Evolutionary conservation across 257 asterid genomes (phyloP), one percentile per base, ranked within the genome.

Genomic region (Nicotiana sylvestris): DNA sequence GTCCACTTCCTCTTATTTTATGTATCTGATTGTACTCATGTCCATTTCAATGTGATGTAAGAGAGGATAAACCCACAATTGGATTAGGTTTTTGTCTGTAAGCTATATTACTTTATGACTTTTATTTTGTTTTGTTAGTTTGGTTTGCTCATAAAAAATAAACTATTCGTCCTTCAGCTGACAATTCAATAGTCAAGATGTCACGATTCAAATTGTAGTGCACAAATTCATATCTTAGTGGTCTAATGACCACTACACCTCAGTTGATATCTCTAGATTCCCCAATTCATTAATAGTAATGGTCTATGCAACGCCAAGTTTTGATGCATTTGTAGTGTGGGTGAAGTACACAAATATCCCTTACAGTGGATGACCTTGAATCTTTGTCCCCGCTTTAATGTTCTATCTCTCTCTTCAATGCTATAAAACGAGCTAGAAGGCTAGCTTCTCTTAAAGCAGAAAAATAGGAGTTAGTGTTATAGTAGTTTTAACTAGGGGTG

Each of bases 31-130:
- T 72, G 56, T 62, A 65, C 83, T 74, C 76, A 80, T 53, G 83
- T 83, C 86, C 77, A 86, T 84, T 83, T 83, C 85, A 46, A 46
- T 74, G 57, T 81, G 86, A 86, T 83, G 81, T 33, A 81, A 83
- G 69, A 67, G 39, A 60, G 72, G 37, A 72, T 12, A 70, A 1
- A 11, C 61, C 77, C 46, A 11, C 49, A 51, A 60, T 32, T 85
- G 76, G 82, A 82, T 85, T 61, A 85, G 76, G 66, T 82, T 82
- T 51, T 67, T 74, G 46, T 61, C 13, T n/a, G 11, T 18, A 70
- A 39, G n/a, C n/a, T 39, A 70, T 39, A 69, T 37, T 69, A 37
- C 43, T 69, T 39, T 69, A 5, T n/a, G 9, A 6, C 16, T 29
- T 69, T 18, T 37, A 5, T 37, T 18, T 37, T 16, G 61, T 37